phyloP scores from a whole-genome alignment of 305 asterid species.

The Ilex paraguariensis region DNA sequence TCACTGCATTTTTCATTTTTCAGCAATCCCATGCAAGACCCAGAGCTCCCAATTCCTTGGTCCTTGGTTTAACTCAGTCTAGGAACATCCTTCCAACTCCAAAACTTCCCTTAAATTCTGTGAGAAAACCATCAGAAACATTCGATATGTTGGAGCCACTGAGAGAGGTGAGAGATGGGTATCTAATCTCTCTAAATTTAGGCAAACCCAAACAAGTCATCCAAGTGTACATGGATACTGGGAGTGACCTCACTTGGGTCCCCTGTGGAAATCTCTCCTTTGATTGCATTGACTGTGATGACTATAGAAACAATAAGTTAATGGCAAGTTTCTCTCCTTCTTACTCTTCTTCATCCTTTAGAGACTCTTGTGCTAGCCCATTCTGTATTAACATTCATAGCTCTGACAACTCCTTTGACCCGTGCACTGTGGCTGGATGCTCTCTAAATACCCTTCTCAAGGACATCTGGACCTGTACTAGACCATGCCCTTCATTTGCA shows the following conservation, averaged over 20 bases:
- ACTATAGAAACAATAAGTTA: conserved; percentile 26
- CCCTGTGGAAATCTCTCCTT: conserved; percentile 64
- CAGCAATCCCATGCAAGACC: conserved; percentile 33
- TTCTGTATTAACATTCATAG: conserved; percentile 47
- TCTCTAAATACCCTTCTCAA: conserved; percentile 42
- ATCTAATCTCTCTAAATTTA: conserved; percentile 49
- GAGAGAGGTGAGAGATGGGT: too few species aligned
- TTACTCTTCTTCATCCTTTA: conserved; percentile 37
- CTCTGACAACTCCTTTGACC: conserved; percentile 47
- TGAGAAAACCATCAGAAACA: conserved; percentile 19
- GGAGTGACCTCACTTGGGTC: conserved; percentile 55
- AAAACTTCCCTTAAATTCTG: conserved; percentile 15
- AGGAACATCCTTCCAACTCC: conserved; percentile 30
- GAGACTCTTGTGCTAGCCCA: conserved; percentile 54
- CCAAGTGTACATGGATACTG: conserved; percentile 44
- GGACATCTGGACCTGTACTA: conserved; percentile 28
- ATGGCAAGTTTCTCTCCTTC: conserved; percentile 43
- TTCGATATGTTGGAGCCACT: conserved; percentile 44
- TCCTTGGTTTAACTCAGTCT: conserved; percentile 43
- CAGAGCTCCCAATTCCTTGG: conserved; percentile 24
- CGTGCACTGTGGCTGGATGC: conserved; percentile 59
- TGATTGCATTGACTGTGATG: conserved; percentile 61
- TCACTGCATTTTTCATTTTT: conserved; percentile 21
- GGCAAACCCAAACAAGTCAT: conserved; percentile 55
- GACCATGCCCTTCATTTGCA: conserved; percentile 80